phyloP scores from a whole-genome alignment of 208 protist species.

The Acanthamoeba divionensis region DNA sequence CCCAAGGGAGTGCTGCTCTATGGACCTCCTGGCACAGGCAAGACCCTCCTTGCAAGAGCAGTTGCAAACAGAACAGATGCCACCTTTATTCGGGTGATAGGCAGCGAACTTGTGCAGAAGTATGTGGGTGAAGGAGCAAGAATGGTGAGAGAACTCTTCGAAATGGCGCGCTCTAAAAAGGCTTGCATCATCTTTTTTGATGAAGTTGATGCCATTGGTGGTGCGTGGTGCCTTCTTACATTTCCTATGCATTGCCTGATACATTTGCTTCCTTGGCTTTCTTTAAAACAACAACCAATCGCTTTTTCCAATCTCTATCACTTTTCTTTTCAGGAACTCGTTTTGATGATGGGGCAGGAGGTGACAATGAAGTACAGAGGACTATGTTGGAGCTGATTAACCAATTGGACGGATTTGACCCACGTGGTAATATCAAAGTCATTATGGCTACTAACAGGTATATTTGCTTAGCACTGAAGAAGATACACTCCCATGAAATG shows the following conservation, averaged over 20 bases:
- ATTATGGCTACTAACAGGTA: neutral
- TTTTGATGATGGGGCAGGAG: constrained; percentile 88
- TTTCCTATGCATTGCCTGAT: neutral
- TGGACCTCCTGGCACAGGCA: constrained; percentile 95
- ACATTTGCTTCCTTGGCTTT: neutral
- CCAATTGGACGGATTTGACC: constrained; percentile 99
- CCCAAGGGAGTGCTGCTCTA: constrained; percentile 99
- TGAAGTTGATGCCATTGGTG: constrained; percentile 99
- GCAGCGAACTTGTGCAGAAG: constrained; percentile 99
- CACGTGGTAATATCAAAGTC: constrained; percentile 98
- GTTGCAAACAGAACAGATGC: constrained; percentile 94
- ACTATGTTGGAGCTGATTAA: constrained; percentile 99
- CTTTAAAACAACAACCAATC: neutral
- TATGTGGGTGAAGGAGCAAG: constrained; percentile 99
- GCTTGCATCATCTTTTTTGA: constrained; percentile 99
- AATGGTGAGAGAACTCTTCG: constrained; percentile 99
- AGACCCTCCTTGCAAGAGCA: too few relatives aligned
- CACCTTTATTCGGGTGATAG: constrained; percentile 88
- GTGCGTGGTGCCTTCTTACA: constrained; percentile 78
- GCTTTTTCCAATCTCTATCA: neutral
- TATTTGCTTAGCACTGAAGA: neutral
- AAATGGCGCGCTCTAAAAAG: constrained; percentile 84
- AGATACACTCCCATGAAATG: neutral
- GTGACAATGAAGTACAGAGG: constrained; percentile 99
- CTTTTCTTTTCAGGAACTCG: constrained; percentile 64